These are phyloP conservation scores for Pouteria campechiana DNA, from an alignment of 179 eudicot genomes.

Conservation along the genomic window DNA sequence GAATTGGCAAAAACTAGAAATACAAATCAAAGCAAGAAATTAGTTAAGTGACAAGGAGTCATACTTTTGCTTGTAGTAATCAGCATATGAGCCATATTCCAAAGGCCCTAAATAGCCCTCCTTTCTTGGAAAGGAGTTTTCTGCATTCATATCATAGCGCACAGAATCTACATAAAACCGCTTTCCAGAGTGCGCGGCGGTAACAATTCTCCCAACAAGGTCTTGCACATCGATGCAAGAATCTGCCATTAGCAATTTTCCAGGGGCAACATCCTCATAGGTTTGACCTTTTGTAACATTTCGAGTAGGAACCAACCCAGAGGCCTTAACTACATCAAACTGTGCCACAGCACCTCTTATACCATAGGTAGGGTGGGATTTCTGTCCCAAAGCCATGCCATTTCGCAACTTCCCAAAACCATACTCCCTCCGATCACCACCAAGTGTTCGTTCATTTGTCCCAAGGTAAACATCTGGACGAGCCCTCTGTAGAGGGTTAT, in stretches of 20 bases:
- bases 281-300: conserved; percentile 10
- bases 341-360: conserved; percentile 97
- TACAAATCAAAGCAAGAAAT: conserved; percentile 1
- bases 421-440: conserved; percentile 95
- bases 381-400: conserved; percentile 88
- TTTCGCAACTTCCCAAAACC: conserved; percentile 88
- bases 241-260: conserved; percentile 82
- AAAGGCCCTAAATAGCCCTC: conserved; percentile 98
- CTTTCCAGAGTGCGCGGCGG: conserved; percentile 99
- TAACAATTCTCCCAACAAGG: conserved; percentile 78
- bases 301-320: conserved; percentile 73
- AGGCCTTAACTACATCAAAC: conserved; percentile 84
- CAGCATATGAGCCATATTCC: conserved; percentile 94
- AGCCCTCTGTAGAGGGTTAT: conserved; percentile 92
- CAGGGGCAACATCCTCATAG: conserved; percentile 24
- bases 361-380: conserved; percentile 92
- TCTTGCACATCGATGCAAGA: conserved; percentile 44
- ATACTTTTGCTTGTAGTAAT: conserved; percentile 92
- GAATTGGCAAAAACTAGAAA: not conserved
- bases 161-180: conserved; percentile 93
- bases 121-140: conserved; percentile 93
- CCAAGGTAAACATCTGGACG: conserved; percentile 98
- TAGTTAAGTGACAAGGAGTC: conserved; percentile 5
- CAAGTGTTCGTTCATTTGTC: conserved; percentile 88
- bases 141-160: conserved; percentile 89